A percentile compares a stretch with the other conserved stretches of the same genome.
Conservation (phyloP, 306 rosid species). For the Canavalia ensiformis region DNA sequence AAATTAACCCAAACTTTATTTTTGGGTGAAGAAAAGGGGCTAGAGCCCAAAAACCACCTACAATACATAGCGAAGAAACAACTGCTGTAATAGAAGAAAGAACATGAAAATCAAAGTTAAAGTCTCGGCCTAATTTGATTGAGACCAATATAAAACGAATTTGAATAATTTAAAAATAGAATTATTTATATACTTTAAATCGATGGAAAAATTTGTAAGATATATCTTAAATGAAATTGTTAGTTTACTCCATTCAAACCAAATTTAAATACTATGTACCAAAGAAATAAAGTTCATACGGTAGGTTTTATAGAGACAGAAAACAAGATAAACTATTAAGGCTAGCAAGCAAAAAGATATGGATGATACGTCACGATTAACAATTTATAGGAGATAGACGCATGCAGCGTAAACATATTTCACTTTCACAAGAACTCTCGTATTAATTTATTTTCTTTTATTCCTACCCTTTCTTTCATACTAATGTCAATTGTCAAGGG, state of each 20-base stretch:
- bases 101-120: too few species aligned
- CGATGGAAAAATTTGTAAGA: neutral
- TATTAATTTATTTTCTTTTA: too few species aligned
- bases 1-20: neutral
- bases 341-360: neutral
- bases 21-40: too few species aligned
- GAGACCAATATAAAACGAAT: neutral
- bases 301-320: neutral
- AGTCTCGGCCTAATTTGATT: too few species aligned
- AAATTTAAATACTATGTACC: neutral
- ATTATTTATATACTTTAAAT: neutral
- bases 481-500: too few species aligned
- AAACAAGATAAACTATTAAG: neutral
- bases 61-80: too few species aligned
- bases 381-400: neutral
- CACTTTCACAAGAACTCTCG: neutral
- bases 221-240: neutral
- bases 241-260: neutral
- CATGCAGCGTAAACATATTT: neutral
- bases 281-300: neutral
- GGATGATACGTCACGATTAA: neutral
- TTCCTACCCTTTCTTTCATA: too few species aligned
- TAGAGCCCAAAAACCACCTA: too few species aligned
- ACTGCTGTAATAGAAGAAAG: too few species aligned
- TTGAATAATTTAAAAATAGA: neutral